phyloP scores from a whole-genome alignment of 768 basidiomycete species.

The Podaxis sp. region DNA sequence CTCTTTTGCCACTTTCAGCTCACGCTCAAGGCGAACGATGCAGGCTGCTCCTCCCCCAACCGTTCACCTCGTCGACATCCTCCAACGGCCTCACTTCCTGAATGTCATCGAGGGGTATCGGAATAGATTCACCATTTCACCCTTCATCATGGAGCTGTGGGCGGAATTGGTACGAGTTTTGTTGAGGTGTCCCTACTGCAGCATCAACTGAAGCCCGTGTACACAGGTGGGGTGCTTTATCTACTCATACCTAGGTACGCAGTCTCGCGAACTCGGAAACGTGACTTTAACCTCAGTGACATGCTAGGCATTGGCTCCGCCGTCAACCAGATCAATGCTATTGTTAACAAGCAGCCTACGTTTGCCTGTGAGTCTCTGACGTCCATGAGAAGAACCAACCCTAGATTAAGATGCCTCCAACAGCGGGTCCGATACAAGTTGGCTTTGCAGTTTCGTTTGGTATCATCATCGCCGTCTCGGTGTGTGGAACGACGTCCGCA shows the following conservation, averaged over 20 bases:
- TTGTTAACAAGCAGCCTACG: constrained; percentile 4
- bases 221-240: constrained; percentile 8
- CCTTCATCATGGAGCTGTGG: constrained; percentile 7
- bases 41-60: background rate
- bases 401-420: background rate
- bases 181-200: background rate
- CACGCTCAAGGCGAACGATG: background rate
- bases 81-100: constrained; percentile 5
- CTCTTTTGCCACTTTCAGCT: background rate
- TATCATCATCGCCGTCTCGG: constrained; percentile 19
- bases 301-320: constrained; percentile 1
- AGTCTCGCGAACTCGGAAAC: background rate
- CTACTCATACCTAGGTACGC: constrained; percentile 7
- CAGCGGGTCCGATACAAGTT: constrained; percentile 17
- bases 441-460: constrained; percentile 22
- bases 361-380: constrained; percentile 3
- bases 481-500: background rate
- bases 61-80: constrained; percentile 3
- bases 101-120: background rate
- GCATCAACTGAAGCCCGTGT: background rate
- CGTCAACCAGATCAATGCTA: constrained; percentile 1
- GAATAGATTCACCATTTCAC: background rate
- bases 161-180: background rate
- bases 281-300: background rate
- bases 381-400: background rate